A percentile compares a stretch with the other conserved stretches of the same genome.
These are phyloP conservation scores for Calonectria fujianensis DNA, from an alignment of 2,329 filamentous ascomycete species.

Conservation along the genomic window DNA sequence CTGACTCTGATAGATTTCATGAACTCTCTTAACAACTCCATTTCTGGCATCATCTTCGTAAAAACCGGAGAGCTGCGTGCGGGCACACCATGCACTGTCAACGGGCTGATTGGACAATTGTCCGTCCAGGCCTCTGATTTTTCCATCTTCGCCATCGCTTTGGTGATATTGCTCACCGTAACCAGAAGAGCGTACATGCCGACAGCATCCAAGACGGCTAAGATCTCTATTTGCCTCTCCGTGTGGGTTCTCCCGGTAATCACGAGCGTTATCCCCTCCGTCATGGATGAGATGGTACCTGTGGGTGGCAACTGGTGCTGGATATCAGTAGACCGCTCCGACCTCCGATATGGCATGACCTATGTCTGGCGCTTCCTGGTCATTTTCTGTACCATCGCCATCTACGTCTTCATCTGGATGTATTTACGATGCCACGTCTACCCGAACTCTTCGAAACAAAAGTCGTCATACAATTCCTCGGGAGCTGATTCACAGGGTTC, in stretches of 20 bases:
- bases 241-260: constrained; percentile 48
- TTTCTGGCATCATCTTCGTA: constrained; percentile 49
- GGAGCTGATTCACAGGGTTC: neutral
- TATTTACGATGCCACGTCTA: constrained; percentile 42
- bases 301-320: constrained; percentile 70
- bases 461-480: constrained; percentile 20
- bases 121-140: constrained; percentile 53
- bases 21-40: constrained; percentile 51
- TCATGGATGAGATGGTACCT: constrained; percentile 46
- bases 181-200: constrained; percentile 47
- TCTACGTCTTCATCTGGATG: constrained; percentile 64
- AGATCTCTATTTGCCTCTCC: constrained; percentile 39
- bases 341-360: constrained; percentile 65
- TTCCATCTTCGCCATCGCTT: constrained; percentile 51
- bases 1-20: constrained; percentile 45
- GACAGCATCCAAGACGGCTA: constrained; percentile 38
- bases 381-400: constrained; percentile 62
- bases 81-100: constrained; percentile 42
- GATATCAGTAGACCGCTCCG: constrained; percentile 61
- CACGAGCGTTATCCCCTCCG: constrained; percentile 47
- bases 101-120: constrained; percentile 48
- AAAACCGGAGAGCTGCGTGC: constrained; percentile 32
- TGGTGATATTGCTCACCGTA: constrained; percentile 50
- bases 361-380: constrained; percentile 68
- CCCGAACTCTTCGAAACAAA: constrained; percentile 18